Evolutionary conservation across 139 green algal species (phyloP).

Genomic region (Edaphochlamys debaryana): DNA sequence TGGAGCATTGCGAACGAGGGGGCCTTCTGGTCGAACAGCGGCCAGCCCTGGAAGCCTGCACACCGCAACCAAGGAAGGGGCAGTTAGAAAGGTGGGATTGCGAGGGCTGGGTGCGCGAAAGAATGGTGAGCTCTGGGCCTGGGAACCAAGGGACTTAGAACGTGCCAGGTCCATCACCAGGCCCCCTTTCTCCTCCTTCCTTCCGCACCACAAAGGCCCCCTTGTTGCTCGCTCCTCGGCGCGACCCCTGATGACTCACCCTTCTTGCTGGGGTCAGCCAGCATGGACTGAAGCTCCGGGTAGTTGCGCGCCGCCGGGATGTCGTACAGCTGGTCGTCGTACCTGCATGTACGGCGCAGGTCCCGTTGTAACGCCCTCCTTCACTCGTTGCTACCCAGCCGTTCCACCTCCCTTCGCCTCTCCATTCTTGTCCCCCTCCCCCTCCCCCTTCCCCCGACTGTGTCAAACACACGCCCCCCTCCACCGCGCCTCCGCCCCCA

Average conservation of each 20-base stretch:
- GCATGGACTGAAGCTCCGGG: constrained; percentile 9
- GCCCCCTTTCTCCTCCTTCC: too few species aligned
- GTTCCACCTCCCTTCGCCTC: too few species aligned
- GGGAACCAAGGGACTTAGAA: too few species aligned
- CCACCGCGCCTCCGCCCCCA: constrained; percentile 2
- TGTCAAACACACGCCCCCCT: neutral
- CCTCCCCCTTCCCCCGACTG: neutral
- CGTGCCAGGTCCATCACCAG: too few species aligned
- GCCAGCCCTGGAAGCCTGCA: constrained; percentile 49
- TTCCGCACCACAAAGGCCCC: too few species aligned
- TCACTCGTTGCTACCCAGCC: too few species aligned
- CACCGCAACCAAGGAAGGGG: neutral
- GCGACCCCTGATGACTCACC: too few species aligned
- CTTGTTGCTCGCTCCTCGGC: too few species aligned
- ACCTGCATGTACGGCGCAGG: constrained; percentile 16
- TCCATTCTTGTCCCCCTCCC: neutral
- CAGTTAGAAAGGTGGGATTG: neutral
- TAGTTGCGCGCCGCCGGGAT: constrained; percentile 32
- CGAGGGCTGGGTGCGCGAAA: neutral
- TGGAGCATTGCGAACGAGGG: constrained; percentile 70
- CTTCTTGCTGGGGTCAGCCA: constrained; percentile 22
- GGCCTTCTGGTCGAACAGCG: constrained; percentile 45
- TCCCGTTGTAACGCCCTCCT: too few species aligned
- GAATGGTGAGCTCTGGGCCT: neutral
- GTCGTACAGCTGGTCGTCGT: constrained; percentile 43